A percentile compares a stretch with the other conserved stretches of the same genome.
phyloP scores from a whole-genome alignment of 768 basidiomycete genomes.

The Boletus vermiculosoides region DNA sequence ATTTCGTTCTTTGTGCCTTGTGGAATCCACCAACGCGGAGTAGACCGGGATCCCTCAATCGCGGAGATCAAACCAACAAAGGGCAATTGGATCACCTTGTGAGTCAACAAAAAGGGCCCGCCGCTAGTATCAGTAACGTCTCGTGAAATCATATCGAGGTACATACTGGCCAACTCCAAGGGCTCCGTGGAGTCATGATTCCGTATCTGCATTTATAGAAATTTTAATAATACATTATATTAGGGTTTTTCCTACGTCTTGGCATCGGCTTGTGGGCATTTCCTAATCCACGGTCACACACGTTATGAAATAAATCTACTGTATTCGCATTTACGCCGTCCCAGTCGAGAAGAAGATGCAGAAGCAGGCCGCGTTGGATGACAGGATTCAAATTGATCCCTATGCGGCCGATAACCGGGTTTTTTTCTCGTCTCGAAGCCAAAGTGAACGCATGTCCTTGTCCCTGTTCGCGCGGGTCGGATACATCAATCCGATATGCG shows the following conservation, averaged over 20 bases:
- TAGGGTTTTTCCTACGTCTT: not conserved
- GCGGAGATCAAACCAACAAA: slow-evolving; percentile 31
- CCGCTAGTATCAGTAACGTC: slow-evolving; percentile 1
- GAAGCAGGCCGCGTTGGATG: not conserved
- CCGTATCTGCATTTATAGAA: not conserved
- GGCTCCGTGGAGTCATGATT: slow-evolving; percentile 23
- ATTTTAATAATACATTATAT: not conserved
- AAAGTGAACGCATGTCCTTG: not conserved
- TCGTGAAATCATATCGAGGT: slow-evolving; percentile 1
- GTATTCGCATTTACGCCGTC: slow-evolving; percentile 3
- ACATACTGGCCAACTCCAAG: slow-evolving; percentile 19
- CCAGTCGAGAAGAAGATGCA: not conserved
- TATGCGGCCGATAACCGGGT: not conserved
- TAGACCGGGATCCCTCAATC: slow-evolving; percentile 10
- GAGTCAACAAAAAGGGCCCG: slow-evolving; percentile 1
- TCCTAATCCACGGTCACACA: not conserved
- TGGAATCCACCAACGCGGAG: slow-evolving; percentile 7
- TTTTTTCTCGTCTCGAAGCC: not conserved
- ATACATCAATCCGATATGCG: not conserved
- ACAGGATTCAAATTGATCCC: slow-evolving; percentile 1
- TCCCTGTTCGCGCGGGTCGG: not conserved
- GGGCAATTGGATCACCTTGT: slow-evolving; percentile 8
- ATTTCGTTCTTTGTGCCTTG: slow-evolving; percentile 20
- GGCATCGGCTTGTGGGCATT: not conserved
- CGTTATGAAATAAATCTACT: not conserved